Base-by-base conservation (phyloP, 768 basidiomycete genomes). In the Auriculariales sp. region DNA sequence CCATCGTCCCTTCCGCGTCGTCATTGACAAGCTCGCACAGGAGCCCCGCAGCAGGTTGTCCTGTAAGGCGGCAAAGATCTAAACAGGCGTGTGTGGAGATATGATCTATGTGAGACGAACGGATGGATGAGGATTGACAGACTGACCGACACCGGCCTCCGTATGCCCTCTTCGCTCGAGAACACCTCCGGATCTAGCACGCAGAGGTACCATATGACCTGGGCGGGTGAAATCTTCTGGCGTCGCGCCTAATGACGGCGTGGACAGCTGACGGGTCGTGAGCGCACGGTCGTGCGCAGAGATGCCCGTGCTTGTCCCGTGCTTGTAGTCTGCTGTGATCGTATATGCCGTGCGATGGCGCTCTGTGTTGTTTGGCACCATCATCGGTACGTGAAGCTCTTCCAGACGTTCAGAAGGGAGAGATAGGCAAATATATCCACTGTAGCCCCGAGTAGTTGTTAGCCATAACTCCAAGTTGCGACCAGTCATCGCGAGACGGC, bases 1-100 rank as follows among this genome's bases (percentile, higher is more conserved):
- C 88, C 95, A 99, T 99, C 14, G 73, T 79, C 0, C 95, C 95
- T 56, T 75, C 66, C 12, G 74, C 75, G 61, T 97, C 83, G 55
- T 97, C 90, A 49, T 97, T 94, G 14, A 98, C 92, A 31, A 98
- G 68, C 63, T 99, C 95, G 61, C 95, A 98, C 29, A 99, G 74
- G 0, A 98, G 71, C 4, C 92, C 94, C 0, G 81, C 88, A 3
- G 68, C 66, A 3, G 77, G 74, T 50, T 74, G 75, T 39, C 74
- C 72, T 3, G 91, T 80, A 36, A 97, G 69, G 39, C 66, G 62
- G 62, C 94, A 98, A 4, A 99, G 69, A 55, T 99, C 95, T 74
- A 53, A 3, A 22, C 14, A 31, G n/a, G 19, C 10, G 31, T 24
- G 17, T 32, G 28, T 22, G 25, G 17, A 27, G 52, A 22, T n/a